These are phyloP conservation scores for Ascomycota sp. DNA, from an alignment of 2,329 filamentous ascomycete species.

Conservation along the genomic window DNA sequence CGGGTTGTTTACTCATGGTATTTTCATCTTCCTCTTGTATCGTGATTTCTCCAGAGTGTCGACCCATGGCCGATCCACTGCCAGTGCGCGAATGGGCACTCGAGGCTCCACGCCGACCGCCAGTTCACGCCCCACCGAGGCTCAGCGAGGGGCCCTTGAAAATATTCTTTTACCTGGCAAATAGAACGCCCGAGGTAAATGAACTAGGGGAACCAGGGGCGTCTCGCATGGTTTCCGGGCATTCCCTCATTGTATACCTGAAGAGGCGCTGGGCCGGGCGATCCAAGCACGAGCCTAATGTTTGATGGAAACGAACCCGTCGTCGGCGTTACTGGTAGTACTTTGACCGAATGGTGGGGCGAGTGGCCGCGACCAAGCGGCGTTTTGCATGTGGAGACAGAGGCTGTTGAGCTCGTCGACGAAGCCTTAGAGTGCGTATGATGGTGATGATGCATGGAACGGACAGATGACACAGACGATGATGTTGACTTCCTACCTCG, in stretches of 20 bases:
- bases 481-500: conserved; percentile 89
- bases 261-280: conserved; percentile 27
- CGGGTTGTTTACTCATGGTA: conserved; percentile 17
- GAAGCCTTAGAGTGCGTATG: conserved; percentile 87
- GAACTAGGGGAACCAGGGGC: conserved; percentile 35
- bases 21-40: conserved; percentile 47
- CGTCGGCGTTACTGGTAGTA: conserved; percentile 80
- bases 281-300: conserved; percentile 56
- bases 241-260: conserved; percentile 38
- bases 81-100: conserved; percentile 32
- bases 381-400: conserved; percentile 49
- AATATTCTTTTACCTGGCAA: conserved; percentile 58
- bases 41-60: conserved; percentile 55
- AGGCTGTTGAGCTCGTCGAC: conserved; percentile 68
- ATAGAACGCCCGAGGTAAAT: conserved; percentile 44
- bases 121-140: conserved; percentile 20
- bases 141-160: conserved; percentile 64
- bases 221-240: conserved; percentile 20
- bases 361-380: conserved; percentile 44
- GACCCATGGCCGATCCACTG: conserved; percentile 41
- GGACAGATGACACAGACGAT: conserved; percentile 80
- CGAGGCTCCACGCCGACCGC: conserved; percentile 16
- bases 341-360: conserved; percentile 80
- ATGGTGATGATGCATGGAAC: conserved; percentile 72
- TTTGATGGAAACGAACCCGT: conserved; percentile 59